These are phyloP conservation scores for Capsicum baccatum DNA, from an alignment of 257 asterid species.

Conservation along the genomic window DNA sequence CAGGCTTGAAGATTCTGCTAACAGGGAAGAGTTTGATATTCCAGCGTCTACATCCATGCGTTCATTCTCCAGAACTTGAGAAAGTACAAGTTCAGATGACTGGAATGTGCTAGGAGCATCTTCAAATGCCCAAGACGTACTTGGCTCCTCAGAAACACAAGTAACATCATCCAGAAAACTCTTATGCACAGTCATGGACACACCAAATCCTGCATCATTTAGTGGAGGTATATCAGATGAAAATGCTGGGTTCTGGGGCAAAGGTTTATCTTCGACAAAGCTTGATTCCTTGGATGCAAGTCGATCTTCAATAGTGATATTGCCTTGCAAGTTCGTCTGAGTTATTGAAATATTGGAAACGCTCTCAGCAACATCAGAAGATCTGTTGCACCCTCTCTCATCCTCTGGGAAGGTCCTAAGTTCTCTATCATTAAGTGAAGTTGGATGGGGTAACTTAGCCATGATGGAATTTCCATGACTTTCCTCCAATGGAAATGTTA, in stretches of 20 bases:
- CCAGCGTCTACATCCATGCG: conserved; percentile 26
- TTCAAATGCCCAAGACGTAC: neutral
- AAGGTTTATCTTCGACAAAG: neutral
- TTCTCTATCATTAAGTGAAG: conserved; percentile 37
- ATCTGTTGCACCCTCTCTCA: conserved; percentile 16
- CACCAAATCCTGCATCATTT: conserved; percentile 37
- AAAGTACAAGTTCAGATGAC: conserved; percentile 37
- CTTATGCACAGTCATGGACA: conserved; percentile 22
- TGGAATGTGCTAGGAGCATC: conserved; percentile 29
- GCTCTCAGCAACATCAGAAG: conserved; percentile 35
- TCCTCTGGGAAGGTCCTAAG: conserved; percentile 25
- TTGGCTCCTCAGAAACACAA: conserved; percentile 31
- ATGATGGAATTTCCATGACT: neutral
- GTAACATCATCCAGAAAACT: conserved; percentile 35
- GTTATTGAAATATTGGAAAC: conserved; percentile 9
- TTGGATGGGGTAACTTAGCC: conserved; percentile 23
- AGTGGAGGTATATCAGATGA: conserved; percentile 30
- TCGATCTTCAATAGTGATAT: conserved; percentile 20
- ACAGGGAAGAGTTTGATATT: conserved; percentile 37
- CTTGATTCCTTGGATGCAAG: conserved; percentile 3
- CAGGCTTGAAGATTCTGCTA: conserved; percentile 35
- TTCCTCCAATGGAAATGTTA: conserved; percentile 6
- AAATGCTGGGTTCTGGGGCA: neutral
- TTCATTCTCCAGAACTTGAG: conserved; percentile 36
- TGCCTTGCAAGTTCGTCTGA: conserved; percentile 17